Evolutionary conservation across 495 filamentous ascomycete genomes (phyloP), one percentile per base, ranked within the genome.

Genomic region (Letharia columbiana): DNA sequence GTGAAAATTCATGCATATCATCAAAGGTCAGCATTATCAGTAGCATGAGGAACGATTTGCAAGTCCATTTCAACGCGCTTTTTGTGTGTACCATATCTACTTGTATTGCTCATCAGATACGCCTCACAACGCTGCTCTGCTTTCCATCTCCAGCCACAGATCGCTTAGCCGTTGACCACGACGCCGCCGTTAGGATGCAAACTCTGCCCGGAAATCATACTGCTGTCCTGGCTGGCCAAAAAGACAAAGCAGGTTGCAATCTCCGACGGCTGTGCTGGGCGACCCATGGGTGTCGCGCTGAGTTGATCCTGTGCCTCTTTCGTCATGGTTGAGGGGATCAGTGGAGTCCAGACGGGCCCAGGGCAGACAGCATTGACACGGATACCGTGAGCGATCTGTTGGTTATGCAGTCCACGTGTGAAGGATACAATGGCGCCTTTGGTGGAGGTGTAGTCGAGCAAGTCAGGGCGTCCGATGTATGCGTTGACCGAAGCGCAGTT

Each of bases 211-310:
- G 77, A 79, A 41, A 89, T 84, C 62, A 83, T 85, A 64, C 85
- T 87, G 73, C 88, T 90, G 70, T 93, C 90, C 58, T 80, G 77
- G 58, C 87, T 86, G 1, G 90, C 90, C 72, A 94, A 76, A 77
- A 93, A 94, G n/a, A 94, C 89, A 68, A 92, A 90, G 69, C 87
- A 92, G 1, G 89, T 88, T 2, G 89, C 90, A 60, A 95, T 85
- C 79, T 92, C 90, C 67, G 82, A 87, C 2, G 88, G 90, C 77
- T 91, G 89, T 1, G 84, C 86, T 0, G 90, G 89, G 41, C 91
- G 78, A 15, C 91, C 89, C 80, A 95, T 92, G 0, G 91, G 91
- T 35, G 83, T 84, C 0, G 66, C 68, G 62, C 84, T 86, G 75
- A 94, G 92, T 62, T 86, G 78, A 73, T 91, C 83, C 78, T 89